Percentiles rank a stretch among this genome's conserved stretches.
These are phyloP conservation scores for Boletus speciosus DNA, from an alignment of 768 basidiomycete species.

Conservation along the genomic window DNA sequence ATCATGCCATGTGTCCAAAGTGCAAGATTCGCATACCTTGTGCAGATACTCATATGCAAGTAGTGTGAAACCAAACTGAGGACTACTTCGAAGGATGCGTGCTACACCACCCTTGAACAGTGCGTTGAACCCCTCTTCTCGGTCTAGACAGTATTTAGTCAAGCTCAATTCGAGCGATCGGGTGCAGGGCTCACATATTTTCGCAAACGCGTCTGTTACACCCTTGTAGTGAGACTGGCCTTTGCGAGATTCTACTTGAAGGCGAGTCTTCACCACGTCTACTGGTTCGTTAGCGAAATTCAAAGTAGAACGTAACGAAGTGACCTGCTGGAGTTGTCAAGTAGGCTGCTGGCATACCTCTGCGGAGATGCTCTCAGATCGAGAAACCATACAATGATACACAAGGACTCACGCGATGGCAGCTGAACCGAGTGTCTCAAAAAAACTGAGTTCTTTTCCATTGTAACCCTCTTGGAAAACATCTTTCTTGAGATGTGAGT, in stretches of 20 bases:
- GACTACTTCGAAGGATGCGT: slow-evolving; percentile 82
- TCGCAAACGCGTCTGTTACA: slow-evolving; percentile 80
- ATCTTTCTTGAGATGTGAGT: slow-evolving; percentile 89
- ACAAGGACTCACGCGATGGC: slow-evolving; percentile 65
- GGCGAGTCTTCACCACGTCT: slow-evolving; percentile 97
- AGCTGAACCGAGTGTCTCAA: slow-evolving; percentile 83
- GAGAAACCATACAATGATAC: slow-evolving; percentile 12
- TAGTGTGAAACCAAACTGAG: slow-evolving; percentile 92
- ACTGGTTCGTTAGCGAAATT: slow-evolving; percentile 17
- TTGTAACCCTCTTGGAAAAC: slow-evolving; percentile 94
- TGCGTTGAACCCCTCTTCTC: slow-evolving; percentile 85
- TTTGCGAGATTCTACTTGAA: slow-evolving; percentile 89
- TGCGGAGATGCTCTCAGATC: slow-evolving; percentile 38
- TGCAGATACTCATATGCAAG: slow-evolving; percentile 76
- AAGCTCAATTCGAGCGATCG: slow-evolving; percentile 9
- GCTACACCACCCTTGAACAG: slow-evolving; percentile 92
- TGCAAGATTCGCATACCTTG: slow-evolving; percentile 41
- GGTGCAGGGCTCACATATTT: slow-evolving; percentile 66
- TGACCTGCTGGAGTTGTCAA: slow-evolving; percentile 86
- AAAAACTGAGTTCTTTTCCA: slow-evolving; percentile 86
- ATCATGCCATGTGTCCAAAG: neutral
- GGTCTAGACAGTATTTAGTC: slow-evolving; percentile 43
- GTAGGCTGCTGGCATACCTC: slow-evolving; percentile 98
- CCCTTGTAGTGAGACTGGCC: slow-evolving; percentile 94
- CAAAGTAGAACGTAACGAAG: slow-evolving; percentile 16